Evolutionary conservation across 2,329 filamentous ascomycete genomes (phyloP).

Genomic region (Pseudogymnoascus sp.): DNA sequence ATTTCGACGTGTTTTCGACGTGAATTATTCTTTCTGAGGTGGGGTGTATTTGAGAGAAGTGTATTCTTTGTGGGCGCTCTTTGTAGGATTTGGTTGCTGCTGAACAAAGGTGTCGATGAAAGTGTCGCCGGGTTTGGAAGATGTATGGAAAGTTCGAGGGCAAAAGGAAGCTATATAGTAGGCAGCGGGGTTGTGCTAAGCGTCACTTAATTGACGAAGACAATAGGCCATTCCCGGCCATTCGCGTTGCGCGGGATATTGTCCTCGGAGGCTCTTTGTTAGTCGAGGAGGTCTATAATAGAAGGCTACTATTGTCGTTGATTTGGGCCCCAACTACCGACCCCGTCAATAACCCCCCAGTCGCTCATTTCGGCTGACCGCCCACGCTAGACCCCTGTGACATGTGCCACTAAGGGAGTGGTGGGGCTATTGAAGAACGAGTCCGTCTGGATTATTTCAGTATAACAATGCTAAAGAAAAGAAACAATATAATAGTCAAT

Average conservation of each 20-base stretch:
- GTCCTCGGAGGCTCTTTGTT: not conserved
- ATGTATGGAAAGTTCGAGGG: not conserved
- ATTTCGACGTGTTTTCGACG: conserved; percentile 1
- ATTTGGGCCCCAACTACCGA: not conserved
- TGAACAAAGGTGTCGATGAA: not conserved
- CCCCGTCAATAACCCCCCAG: not conserved
- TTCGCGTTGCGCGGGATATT: not conserved
- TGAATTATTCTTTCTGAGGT: not conserved
- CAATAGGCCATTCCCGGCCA: not conserved
- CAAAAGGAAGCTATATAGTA: conserved; percentile 4
- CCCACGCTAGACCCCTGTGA: conserved; percentile 1
- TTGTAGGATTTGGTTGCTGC: not conserved
- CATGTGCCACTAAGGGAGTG: not conserved
- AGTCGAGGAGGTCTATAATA: not conserved
- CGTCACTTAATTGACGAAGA: not conserved
- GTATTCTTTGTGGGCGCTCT: not conserved
- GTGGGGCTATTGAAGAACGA: not conserved
- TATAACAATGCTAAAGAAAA: not conserved
- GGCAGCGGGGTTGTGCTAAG: not conserved
- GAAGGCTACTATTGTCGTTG: not conserved
- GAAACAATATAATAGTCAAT: not conserved
- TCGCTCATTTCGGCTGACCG: not conserved
- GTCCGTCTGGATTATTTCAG: not conserved
- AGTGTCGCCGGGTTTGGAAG: conserved; percentile 2
- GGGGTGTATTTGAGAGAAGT: not conserved